These are phyloP conservation scores for Verticillium isaacii DNA, from an alignment of 2,329 filamentous ascomycete species.

Conservation along the genomic window DNA sequence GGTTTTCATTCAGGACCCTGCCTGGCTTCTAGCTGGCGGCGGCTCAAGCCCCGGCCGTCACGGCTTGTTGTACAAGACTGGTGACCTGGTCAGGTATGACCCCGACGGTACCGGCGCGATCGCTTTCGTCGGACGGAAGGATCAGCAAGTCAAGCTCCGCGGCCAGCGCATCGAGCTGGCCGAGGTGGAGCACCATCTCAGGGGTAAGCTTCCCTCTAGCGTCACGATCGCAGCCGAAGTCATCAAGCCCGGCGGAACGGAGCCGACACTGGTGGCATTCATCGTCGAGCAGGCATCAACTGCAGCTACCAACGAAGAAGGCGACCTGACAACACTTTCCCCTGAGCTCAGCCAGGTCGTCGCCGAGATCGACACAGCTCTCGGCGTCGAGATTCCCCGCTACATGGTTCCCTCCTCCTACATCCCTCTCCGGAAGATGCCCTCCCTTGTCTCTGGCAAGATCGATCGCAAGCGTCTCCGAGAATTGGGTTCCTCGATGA, in stretches of 20 bases:
- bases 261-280: constrained; percentile 42
- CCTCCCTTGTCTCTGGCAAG: constrained; percentile 43
- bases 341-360: constrained; percentile 24
- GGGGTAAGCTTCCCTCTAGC: constrained; percentile 34
- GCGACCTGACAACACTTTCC: constrained; percentile 22
- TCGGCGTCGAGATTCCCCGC: constrained; percentile 29
- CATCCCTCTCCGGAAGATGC: constrained; percentile 39
- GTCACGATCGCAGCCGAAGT: constrained; percentile 43
- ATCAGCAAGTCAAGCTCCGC: constrained; percentile 63
- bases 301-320: constrained; percentile 8
- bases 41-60: constrained; percentile 26
- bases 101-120: constrained; percentile 48
- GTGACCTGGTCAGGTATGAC: constrained; percentile 53
- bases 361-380: constrained; percentile 22
- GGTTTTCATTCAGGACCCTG: constrained; percentile 52
- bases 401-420: constrained; percentile 47
- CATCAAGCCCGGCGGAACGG: constrained; percentile 37
- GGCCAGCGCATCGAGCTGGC: constrained; percentile 61
- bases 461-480: constrained; percentile 44
- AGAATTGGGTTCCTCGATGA: constrained; percentile 36
- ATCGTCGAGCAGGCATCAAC: constrained; percentile 28
- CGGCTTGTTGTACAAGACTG: constrained; percentile 53
- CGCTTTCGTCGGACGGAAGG: constrained; percentile 57
- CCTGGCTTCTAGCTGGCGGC: constrained; percentile 41
- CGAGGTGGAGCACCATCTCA: constrained; percentile 46